Percentiles rank a stretch among this genome's conserved stretches.
Conservation (phyloP, 768 basidiomycete genomes). For the Suillus clintonianus region DNA sequence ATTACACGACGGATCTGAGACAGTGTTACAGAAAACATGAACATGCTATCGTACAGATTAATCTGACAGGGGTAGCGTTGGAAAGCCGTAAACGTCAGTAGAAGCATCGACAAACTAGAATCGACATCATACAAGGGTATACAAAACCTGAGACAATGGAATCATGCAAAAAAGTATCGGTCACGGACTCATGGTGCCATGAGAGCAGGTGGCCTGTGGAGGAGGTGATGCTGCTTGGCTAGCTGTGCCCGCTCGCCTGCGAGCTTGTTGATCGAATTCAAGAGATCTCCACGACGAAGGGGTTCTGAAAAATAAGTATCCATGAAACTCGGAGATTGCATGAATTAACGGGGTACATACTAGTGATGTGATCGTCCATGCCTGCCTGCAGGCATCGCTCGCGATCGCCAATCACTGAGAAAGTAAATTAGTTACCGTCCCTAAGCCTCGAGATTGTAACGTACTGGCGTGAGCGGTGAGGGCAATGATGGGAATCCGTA, state of each 20-base stretch:
- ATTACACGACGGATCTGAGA: background rate
- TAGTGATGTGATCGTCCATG: slow-evolving; percentile 84
- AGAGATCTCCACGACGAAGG: slow-evolving; percentile 71
- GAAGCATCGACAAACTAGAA: background rate
- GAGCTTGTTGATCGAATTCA: slow-evolving; percentile 82
- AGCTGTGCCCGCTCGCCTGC: slow-evolving; percentile 60
- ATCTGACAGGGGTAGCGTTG: slow-evolving; percentile 1
- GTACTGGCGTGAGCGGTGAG: slow-evolving; percentile 95
- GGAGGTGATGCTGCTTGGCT: slow-evolving; percentile 30
- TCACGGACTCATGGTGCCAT: slow-evolving; percentile 20
- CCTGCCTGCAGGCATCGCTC: slow-evolving; percentile 78
- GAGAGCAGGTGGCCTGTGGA: slow-evolving; percentile 34
- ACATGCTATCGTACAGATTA: slow-evolving; percentile 6
- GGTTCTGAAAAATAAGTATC: slow-evolving; percentile 55
- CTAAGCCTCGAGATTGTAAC: slow-evolving; percentile 33
- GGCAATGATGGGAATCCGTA: slow-evolving; percentile 90
- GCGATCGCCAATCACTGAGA: slow-evolving; percentile 83
- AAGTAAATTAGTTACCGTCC: slow-evolving; percentile 9
- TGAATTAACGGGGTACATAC: slow-evolving; percentile 44
- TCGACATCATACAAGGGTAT: slow-evolving; percentile 3
- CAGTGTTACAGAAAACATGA: background rate
- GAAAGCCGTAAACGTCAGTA: slow-evolving; percentile 5
- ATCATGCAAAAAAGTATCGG: background rate
- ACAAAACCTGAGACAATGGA: background rate
- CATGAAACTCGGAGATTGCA: background rate